Percentiles rank a stretch among this genome's conserved stretches.
Evolutionary conservation across 2,329 filamentous ascomycete genomes (phyloP).

Genomic region (Gliomastix tumulicola): DNA sequence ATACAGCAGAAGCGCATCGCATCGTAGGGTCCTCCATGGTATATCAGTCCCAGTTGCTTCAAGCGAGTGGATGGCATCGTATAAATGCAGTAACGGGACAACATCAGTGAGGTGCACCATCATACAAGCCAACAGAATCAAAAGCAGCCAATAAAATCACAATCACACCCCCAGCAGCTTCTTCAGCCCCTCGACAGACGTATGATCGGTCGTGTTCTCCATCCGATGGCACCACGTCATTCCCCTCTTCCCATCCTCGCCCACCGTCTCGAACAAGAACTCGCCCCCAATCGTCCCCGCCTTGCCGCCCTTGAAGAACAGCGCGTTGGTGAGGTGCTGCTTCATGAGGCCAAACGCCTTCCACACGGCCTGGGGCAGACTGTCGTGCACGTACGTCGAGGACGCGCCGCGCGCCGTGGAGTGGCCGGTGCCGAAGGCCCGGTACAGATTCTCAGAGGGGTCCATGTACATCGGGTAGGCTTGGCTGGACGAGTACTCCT

Average conservation of each 20-base stretch:
- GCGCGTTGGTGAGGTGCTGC: constrained; percentile 46
- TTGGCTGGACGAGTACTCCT: constrained; percentile 52
- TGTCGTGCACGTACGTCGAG: constrained; percentile 58
- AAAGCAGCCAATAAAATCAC: too few species aligned
- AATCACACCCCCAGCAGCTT: too few species aligned
- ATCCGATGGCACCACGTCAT: constrained; percentile 79
- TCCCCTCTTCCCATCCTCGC: constrained; percentile 45
- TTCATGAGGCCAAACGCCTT: constrained; percentile 52
- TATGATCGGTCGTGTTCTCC: constrained; percentile 73
- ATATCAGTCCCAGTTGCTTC: too few species aligned
- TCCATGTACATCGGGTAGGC: constrained; percentile 71
- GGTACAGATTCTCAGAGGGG: constrained; percentile 59
- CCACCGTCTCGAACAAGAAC: constrained; percentile 61
- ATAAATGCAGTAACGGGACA: too few species aligned
- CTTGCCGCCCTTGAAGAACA: constrained; percentile 58
- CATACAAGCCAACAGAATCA: too few species aligned
- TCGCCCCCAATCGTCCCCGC: constrained; percentile 67
- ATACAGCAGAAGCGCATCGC: too few species aligned
- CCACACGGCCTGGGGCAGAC: constrained; percentile 40
- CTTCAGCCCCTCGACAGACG: too few species aligned
- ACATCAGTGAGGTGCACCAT: too few species aligned
- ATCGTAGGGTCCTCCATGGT: too few species aligned
- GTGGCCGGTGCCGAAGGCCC: constrained; percentile 59
- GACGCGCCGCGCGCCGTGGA: constrained; percentile 51
- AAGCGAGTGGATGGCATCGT: too few species aligned